Evolutionary conservation across 1,284 basidiomycete species (phyloP), one percentile per base, ranked within the genome.

Genomic region (Ceratobasidium sp.): DNA sequence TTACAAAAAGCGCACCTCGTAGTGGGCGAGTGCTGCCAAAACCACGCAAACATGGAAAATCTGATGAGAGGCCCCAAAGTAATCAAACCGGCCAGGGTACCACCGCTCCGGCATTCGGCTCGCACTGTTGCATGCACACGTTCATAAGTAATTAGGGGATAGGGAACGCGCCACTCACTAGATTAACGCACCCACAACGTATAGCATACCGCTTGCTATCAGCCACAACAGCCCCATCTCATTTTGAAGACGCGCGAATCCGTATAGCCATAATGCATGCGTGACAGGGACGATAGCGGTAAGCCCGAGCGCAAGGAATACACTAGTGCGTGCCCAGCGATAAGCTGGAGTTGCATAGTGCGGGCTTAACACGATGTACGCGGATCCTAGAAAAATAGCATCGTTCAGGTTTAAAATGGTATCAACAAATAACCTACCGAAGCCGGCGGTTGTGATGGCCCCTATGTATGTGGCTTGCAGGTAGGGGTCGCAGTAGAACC

Each of bases 21-120:
- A 96, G 83, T 96, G 94, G 50, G 90, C 88, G 79, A 93, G 86
- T 14, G 93, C 94, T 1, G 94, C 96, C 33, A 91, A 84, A 62
- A 97, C 87, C 35, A 97, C 95, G 82, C 91, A 92, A 80, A 90
- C 83, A 83, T 97, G 96, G 85, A 98, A 97, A 82, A 96, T 93
- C 66, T 93, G 93, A 86, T 96, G 95, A 44, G 93, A 95, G 0
- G 93, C 89, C 75, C 92, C 90, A 81, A 96, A 88, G 82, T 90
- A 89, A 85, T 97, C 95, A 82, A 96, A 96, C 79, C 85, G 90
- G 69, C 95, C 95, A 0, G 95, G 95, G 12, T 88, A 87, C 79
- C 93, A 87, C 41, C 91, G 87, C 83, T 97, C 96, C 35, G 96
- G 96, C 75, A 96, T 88, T 71, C 95, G 89, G 81, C 92, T 91